Evolutionary conservation across 176 grass and related monocot species (phyloP).

Genomic region (Guadua angustifolia): DNA sequence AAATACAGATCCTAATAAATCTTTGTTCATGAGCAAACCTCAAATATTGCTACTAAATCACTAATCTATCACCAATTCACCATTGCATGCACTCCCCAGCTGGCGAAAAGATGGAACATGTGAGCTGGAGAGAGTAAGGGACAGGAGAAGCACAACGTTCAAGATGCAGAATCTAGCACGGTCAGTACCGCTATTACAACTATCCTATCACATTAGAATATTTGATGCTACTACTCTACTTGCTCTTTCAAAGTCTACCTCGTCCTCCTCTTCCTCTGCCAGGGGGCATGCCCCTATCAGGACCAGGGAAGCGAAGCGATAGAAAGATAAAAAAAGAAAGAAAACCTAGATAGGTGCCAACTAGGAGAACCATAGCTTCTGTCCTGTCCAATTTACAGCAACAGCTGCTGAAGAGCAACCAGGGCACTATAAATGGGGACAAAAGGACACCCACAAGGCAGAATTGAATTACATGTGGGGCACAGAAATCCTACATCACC

Average conservation of each 20-base stretch:
- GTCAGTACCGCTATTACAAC: neutral
- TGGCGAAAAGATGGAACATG: conserved; percentile 11
- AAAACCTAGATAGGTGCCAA: conserved; percentile 36
- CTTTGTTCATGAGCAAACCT: neutral
- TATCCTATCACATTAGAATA: conserved; percentile 31
- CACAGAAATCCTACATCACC: conserved; percentile 51
- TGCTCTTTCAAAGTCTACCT: neutral
- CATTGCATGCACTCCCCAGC: neutral
- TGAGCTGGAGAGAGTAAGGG: conserved; percentile 29
- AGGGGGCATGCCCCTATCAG: conserved; percentile 15
- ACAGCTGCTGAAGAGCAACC: conserved; percentile 42
- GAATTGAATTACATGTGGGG: conserved; percentile 49
- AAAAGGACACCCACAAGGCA: conserved; percentile 52
- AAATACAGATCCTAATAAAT: too few relatives aligned
- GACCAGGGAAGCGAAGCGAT: neutral
- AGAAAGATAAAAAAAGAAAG: neutral
- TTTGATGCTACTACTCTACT: neutral
- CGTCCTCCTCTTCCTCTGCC: neutral
- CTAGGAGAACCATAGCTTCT: conserved; percentile 35
- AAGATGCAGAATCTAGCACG: conserved; percentile 32
- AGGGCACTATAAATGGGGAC: conserved; percentile 53
- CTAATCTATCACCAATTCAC: neutral
- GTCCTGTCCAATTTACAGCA: conserved; percentile 37
- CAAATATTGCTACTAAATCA: neutral
- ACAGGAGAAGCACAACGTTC: conserved; percentile 44